These are phyloP conservation scores for Alternaria triticina DNA, from an alignment of 2,329 filamentous ascomycete species.

Conservation along the genomic window DNA sequence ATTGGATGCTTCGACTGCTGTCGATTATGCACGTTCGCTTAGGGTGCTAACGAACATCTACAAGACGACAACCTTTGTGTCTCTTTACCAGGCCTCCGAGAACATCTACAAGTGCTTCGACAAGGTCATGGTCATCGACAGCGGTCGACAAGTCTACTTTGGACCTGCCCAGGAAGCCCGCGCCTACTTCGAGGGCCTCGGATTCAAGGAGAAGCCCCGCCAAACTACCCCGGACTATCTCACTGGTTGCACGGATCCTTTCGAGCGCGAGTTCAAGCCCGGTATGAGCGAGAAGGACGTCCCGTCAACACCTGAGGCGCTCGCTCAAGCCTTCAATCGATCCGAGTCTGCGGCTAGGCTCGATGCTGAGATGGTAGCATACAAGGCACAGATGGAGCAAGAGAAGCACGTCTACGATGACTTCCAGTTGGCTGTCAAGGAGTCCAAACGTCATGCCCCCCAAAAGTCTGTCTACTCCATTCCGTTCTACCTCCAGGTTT, in stretches of 20 bases:
- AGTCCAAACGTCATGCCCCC: slow-evolving; percentile 77
- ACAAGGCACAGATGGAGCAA: slow-evolving; percentile 67
- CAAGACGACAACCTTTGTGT: slow-evolving; percentile 83
- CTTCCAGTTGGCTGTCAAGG: slow-evolving; percentile 75
- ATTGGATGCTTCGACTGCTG: slow-evolving; percentile 56
- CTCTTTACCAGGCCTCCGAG: slow-evolving; percentile 84
- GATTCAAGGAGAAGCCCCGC: slow-evolving; percentile 74
- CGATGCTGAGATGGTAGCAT: slow-evolving; percentile 70
- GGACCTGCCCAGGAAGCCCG: slow-evolving; percentile 72
- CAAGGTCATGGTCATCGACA: slow-evolving; percentile 82
- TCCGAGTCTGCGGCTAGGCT: slow-evolving; percentile 66
- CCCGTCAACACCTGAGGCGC: slow-evolving; percentile 70
- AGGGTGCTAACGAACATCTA: slow-evolving; percentile 78
- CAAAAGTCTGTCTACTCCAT: slow-evolving; percentile 81
- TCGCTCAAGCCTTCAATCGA: slow-evolving; percentile 73
- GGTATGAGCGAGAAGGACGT: slow-evolving; percentile 71
- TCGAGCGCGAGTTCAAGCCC: slow-evolving; percentile 76
- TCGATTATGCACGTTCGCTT: slow-evolving; percentile 57
- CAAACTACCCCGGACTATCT: slow-evolving; percentile 84
- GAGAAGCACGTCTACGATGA: slow-evolving; percentile 75
- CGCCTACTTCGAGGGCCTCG: slow-evolving; percentile 76
- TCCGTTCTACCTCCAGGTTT: slow-evolving; percentile 82
- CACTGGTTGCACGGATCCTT: slow-evolving; percentile 83
- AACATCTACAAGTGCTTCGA: slow-evolving; percentile 82
- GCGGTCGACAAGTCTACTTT: slow-evolving; percentile 77